A percentile compares a stretch with the other conserved stretches of the same genome.
Evolutionary conservation across 164 flowering plant genomes (phyloP).

Genomic region (Warburgia ugandensis): DNA sequence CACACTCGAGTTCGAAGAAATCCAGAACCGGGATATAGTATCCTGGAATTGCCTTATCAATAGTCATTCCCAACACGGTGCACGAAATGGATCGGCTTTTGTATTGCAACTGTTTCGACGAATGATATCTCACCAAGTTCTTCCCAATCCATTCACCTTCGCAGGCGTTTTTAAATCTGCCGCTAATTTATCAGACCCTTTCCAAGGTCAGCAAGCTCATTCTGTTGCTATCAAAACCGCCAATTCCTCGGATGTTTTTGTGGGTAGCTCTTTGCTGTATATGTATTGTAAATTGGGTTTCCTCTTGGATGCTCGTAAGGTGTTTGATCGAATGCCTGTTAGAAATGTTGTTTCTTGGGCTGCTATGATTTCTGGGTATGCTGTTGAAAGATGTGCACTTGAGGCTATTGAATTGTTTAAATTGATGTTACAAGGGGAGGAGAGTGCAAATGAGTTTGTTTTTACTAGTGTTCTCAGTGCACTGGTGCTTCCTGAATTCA

Average conservation of each 20-base stretch:
- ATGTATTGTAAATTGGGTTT: slow-evolving; percentile 56
- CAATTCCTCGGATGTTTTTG: slow-evolving; percentile 42
- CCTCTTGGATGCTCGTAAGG: slow-evolving; percentile 36
- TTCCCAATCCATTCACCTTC: too few species aligned
- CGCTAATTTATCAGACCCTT: too few species aligned
- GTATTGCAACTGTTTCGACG: too few species aligned
- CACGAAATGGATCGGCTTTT: too few species aligned
- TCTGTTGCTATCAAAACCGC: slow-evolving; percentile 34
- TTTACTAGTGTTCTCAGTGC: slow-evolving; percentile 59
- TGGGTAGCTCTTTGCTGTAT: slow-evolving; percentile 50
- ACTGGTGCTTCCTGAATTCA: slow-evolving; percentile 23
- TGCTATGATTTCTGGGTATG: slow-evolving; percentile 78
- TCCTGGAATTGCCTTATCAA: too few species aligned
- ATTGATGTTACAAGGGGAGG: slow-evolving; percentile 27
- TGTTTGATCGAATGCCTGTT: slow-evolving; percentile 64
- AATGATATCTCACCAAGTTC: too few species aligned
- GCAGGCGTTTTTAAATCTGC: too few species aligned
- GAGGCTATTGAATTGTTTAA: slow-evolving; percentile 43
- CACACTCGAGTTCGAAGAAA: too few species aligned
- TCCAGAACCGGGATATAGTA: too few species aligned
- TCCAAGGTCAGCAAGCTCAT: slow-evolving; percentile 43
- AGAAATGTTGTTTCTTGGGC: slow-evolving; percentile 62
- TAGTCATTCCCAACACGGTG: too few species aligned
- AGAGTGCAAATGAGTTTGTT: slow-evolving; percentile 42
- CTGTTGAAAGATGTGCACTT: slow-evolving; percentile 23